These are phyloP conservation scores for Clonostachys solani DNA, from an alignment of 2,329 filamentous ascomycete genomes.

Conservation along the genomic window DNA sequence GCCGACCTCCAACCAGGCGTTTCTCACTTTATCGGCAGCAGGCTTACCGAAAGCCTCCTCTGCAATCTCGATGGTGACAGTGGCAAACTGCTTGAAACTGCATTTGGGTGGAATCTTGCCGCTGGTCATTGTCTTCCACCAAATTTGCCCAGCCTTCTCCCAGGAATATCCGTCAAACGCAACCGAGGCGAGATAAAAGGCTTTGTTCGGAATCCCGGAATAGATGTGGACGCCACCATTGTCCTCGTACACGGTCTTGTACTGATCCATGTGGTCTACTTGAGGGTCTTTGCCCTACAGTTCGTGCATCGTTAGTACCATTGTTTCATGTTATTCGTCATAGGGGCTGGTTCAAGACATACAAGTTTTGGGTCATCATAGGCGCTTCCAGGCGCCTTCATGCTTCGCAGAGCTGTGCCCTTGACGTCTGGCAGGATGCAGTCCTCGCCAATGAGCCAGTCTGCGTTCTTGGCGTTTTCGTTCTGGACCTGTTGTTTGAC, in stretches of 20 bases:
- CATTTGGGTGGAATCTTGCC: conserved; percentile 32
- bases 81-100: conserved; percentile 43
- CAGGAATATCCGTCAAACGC: conserved; percentile 48
- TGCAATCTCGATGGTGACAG: conserved; percentile 40
- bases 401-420: conserved; percentile 45
- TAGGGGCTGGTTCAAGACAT: conserved; percentile 11
- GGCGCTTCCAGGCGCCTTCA: conserved; percentile 49
- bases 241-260: conserved; percentile 32
- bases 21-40: conserved; percentile 35
- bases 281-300: conserved; percentile 47
- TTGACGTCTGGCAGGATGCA: conserved; percentile 46
- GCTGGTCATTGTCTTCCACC: conserved; percentile 44
- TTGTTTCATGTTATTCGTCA: neutral
- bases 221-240: conserved; percentile 51
- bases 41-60: conserved; percentile 12
- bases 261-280: conserved; percentile 40
- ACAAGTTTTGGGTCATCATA: conserved; percentile 47
- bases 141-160: conserved; percentile 49
- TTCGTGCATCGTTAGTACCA: neutral
- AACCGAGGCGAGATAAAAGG: conserved; percentile 44
- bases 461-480: conserved; percentile 36
- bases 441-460: conserved; percentile 52
- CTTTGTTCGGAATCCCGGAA: conserved; percentile 54
- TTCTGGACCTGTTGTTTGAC: conserved; percentile 47
- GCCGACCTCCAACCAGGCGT: conserved; percentile 44